These are phyloP conservation scores for Lineolata rhizophorae DNA, from an alignment of 495 filamentous ascomycete species.

Conservation along the genomic window DNA sequence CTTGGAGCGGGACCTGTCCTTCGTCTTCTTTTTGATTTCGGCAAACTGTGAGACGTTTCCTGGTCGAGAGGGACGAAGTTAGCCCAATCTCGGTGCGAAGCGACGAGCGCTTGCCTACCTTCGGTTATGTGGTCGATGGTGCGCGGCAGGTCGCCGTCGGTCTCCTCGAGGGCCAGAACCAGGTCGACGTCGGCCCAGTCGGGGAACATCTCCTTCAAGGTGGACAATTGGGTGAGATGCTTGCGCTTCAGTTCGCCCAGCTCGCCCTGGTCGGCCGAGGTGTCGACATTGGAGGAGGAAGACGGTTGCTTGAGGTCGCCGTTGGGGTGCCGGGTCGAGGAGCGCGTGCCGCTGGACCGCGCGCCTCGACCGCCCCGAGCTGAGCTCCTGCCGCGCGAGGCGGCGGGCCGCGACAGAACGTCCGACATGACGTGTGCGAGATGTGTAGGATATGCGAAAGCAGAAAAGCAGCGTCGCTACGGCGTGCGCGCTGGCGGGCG, in stretches of 20 bases:
- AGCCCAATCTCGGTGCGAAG: neutral
- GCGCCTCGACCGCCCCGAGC: constrained; percentile 67
- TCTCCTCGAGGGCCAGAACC: constrained; percentile 77
- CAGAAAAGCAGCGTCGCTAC: neutral
- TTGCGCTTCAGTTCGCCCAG: constrained; percentile 77
- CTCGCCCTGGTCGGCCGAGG: constrained; percentile 71
- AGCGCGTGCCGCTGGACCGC: constrained; percentile 40
- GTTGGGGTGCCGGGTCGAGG: constrained; percentile 43
- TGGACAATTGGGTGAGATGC: constrained; percentile 48
- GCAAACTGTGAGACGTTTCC: constrained; percentile 85
- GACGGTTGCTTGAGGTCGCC: constrained; percentile 32
- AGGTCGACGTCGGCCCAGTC: constrained; percentile 85
- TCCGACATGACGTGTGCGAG: constrained; percentile 58
- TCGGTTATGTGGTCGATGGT: constrained; percentile 80
- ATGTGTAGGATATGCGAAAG: constrained; percentile 9
- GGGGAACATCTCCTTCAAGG: constrained; percentile 76
- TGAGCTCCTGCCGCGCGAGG: constrained; percentile 61
- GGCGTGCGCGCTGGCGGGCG: constrained; percentile 1
- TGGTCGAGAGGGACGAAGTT: constrained; percentile 17
- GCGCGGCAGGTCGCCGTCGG: constrained; percentile 63
- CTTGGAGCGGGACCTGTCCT: constrained; percentile 67
- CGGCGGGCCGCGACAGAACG: constrained; percentile 57
- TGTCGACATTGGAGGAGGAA: constrained; percentile 25
- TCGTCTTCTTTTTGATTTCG: constrained; percentile 82
- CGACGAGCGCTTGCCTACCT: constrained; percentile 34